These are phyloP conservation scores for Paraphoma sp. DNA, from an alignment of 2,329 filamentous ascomycete genomes.

Conservation along the genomic window DNA sequence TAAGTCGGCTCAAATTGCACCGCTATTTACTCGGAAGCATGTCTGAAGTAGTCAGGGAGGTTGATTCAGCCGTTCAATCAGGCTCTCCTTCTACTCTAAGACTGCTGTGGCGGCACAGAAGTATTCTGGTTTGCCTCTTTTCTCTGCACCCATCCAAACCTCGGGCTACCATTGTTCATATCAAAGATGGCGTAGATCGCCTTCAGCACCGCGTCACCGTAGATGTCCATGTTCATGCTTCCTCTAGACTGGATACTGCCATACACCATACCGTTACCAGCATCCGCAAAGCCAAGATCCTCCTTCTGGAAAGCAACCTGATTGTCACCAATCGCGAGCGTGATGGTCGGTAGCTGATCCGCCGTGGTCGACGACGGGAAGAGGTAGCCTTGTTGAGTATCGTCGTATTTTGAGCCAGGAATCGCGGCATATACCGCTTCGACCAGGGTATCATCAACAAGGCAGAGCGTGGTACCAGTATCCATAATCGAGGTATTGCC, in stretches of 20 bases:
- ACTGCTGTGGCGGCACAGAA: constrained; percentile 11
- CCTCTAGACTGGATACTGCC: constrained; percentile 68
- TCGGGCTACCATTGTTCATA: background rate
- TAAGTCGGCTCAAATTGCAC: background rate
- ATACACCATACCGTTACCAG: constrained; percentile 63
- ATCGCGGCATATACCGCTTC: constrained; percentile 70
- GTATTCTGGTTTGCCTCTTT: constrained; percentile 35
- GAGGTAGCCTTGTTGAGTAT: constrained; percentile 66
- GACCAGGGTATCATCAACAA: constrained; percentile 68
- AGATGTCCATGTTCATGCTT: constrained; percentile 62
- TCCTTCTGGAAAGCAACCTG: constrained; percentile 68
- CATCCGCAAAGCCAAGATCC: constrained; percentile 65
- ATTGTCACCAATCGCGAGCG: constrained; percentile 68
- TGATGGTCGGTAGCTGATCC: constrained; percentile 65
- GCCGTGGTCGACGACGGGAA: constrained; percentile 63
- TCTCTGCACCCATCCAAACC: constrained; percentile 66
- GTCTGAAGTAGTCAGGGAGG: background rate
- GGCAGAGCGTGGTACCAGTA: constrained; percentile 72
- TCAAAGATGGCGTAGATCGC: constrained; percentile 61
- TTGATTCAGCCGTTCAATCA: background rate
- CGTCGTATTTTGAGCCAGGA: constrained; percentile 61
- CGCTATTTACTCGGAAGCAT: background rate
- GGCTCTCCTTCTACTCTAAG: background rate
- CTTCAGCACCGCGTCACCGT: constrained; percentile 70
- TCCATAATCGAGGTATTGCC: constrained; percentile 73